A percentile compares a stretch with the other conserved stretches of the same genome.
These are phyloP conservation scores for Ophiostoma perfectum DNA, from an alignment of 2,329 filamentous ascomycete species.

Conservation along the genomic window DNA sequence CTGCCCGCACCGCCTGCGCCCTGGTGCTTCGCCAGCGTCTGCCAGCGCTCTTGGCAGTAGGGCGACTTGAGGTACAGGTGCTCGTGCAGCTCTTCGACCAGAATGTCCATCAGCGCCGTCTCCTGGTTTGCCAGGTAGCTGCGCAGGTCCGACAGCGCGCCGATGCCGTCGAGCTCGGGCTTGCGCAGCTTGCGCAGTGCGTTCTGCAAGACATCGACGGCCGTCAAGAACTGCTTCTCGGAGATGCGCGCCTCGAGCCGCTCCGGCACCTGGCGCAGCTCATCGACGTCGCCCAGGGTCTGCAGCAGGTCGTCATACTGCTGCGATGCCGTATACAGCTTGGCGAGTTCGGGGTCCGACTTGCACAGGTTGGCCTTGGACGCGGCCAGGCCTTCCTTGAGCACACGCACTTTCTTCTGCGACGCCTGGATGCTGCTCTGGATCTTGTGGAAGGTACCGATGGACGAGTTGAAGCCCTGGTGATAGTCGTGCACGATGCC, in stretches of 20 bases:
- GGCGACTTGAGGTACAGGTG: slow-evolving; percentile 97
- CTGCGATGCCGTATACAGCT: slow-evolving; percentile 79
- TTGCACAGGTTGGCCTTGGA: slow-evolving; percentile 77
- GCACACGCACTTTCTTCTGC: slow-evolving; percentile 72
- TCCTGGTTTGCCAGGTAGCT: slow-evolving; percentile 92
- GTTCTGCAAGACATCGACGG: slow-evolving; percentile 86
- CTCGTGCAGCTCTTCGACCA: slow-evolving; percentile 95
- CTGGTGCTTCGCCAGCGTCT: slow-evolving; percentile 66
- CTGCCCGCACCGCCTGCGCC: slow-evolving; percentile 31
- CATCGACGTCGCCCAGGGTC: slow-evolving; percentile 76
- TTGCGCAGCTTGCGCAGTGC: slow-evolving; percentile 77
- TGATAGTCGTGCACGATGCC: slow-evolving; percentile 97
- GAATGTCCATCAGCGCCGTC: slow-evolving; percentile 81
- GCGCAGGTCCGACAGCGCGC: slow-evolving; percentile 77
- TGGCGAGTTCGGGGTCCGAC: slow-evolving; percentile 86
- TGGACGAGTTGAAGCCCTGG: slow-evolving; percentile 98
- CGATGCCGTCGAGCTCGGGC: slow-evolving; percentile 86
- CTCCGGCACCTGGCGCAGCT: slow-evolving; percentile 82
- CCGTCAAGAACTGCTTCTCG: slow-evolving; percentile 89
- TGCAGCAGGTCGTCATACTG: slow-evolving; percentile 87
- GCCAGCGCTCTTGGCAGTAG: slow-evolving; percentile 96
- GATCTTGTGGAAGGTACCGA: slow-evolving; percentile 98
- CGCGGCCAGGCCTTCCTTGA: slow-evolving; percentile 76
- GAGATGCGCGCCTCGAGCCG: slow-evolving; percentile 91
- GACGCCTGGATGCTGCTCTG: slow-evolving; percentile 86